phyloP scores from a whole-genome alignment of 2,329 filamentous ascomycete species.

The Alternaria ventricosa region DNA sequence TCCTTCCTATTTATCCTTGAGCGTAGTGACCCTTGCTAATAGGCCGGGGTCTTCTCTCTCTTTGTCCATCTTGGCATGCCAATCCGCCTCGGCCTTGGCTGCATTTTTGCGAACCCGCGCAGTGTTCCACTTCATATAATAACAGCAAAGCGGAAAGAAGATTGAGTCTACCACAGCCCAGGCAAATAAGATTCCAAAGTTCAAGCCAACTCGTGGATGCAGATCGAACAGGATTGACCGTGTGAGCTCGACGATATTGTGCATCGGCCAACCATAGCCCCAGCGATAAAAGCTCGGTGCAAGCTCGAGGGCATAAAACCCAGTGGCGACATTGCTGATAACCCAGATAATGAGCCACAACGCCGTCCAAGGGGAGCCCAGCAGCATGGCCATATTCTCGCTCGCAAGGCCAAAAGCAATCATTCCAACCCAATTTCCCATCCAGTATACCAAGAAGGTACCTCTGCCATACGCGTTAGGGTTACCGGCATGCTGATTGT shows the following conservation, averaged over 20 bases:
- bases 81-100: slow-evolving; percentile 30
- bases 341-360: slow-evolving; percentile 73
- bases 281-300: slow-evolving; percentile 65
- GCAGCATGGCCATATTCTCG: slow-evolving; percentile 69
- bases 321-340: slow-evolving; percentile 67
- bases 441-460: slow-evolving; percentile 69
- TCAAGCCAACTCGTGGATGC: slow-evolving; percentile 63
- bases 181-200: slow-evolving; percentile 65
- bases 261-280: slow-evolving; percentile 69
- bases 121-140: slow-evolving; percentile 52
- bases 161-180: slow-evolving; percentile 62
- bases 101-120: slow-evolving; percentile 28
- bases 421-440: slow-evolving; percentile 69
- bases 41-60: slow-evolving; percentile 33
- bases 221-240: slow-evolving; percentile 67
- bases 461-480: slow-evolving; percentile 63
- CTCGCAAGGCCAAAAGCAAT: slow-evolving; percentile 66
- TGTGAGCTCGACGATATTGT: slow-evolving; percentile 65
- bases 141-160: slow-evolving; percentile 59
- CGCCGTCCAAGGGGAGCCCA: slow-evolving; percentile 66
- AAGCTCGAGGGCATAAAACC: slow-evolving; percentile 65
- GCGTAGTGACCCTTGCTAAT: slow-evolving; percentile 35
- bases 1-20: slow-evolving; percentile 12
- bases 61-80: slow-evolving; percentile 39
- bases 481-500: slow-evolving; percentile 53